Evolutionary conservation across 495 filamentous ascomycete genomes (phyloP), one percentile per base, ranked within the genome.

Genomic region (Neurospora intermedia): DNA sequence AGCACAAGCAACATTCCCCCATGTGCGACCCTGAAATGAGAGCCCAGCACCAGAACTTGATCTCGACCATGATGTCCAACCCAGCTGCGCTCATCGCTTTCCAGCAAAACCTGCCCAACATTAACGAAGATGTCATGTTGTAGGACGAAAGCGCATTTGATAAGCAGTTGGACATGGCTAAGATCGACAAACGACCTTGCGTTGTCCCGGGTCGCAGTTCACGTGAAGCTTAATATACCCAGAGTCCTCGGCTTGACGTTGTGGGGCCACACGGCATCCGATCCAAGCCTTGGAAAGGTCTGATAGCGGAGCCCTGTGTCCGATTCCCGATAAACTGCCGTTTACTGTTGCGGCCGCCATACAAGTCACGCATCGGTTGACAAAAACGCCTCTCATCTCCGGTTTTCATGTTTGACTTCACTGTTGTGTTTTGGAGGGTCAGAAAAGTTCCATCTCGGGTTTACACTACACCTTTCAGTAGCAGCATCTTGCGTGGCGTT

Each of bases 1-100:
- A 88, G 87, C 92, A 95, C 85, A 94, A 94, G 80, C 90, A 90
- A 73, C 92, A 95, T 77, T 93, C 92, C 15, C 91, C 90, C n/a
- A 88, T 89, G 73, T 95, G 92, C 76, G 83, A 89, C 75, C 81
- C 81, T 27, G 80, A 82, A 41, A 73, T 81, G 62, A 62, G 80
- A 41, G 80, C 80, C 18, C 79, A 82, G 71, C 80, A 82, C 40
- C 80, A 82, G 70, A 82, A 75, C 40, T 70, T 82, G 2, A 43
- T 82, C 11, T 76, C 82, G 4, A 81, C 81, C 35, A 85, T 85
- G 77, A 79, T 83, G 73, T 79, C 76, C 23, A 78, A 80, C 41
- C 79, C 79, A 9, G 76, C 78, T 23, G 72, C 75, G 15, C 72
- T 80, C 46, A 71, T 81, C 15, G 79, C 79, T 9, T 71, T 81